Evolutionary conservation across 768 basidiomycete species (phyloP).

Genomic region (Lyophyllum decastes): DNA sequence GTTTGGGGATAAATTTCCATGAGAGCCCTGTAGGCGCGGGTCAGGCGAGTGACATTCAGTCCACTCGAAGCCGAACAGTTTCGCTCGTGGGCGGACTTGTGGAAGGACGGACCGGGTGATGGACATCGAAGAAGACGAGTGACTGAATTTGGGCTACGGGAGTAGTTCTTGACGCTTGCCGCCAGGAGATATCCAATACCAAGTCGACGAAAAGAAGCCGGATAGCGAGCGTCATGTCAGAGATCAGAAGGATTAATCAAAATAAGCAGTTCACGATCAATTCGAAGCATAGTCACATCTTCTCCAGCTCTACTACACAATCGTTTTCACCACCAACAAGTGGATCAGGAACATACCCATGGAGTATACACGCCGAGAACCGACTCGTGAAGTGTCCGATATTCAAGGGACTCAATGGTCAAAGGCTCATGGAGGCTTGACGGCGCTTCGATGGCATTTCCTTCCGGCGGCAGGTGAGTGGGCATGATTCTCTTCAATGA

Average conservation of each 20-base stretch:
- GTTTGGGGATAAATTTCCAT: conserved; percentile 8
- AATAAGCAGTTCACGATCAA: conserved; percentile 17
- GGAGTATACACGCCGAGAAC: not conserved
- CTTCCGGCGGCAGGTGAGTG: not conserved
- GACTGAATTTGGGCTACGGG: conserved; percentile 24
- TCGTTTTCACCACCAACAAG: conserved; percentile 3
- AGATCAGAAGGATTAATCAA: conserved; percentile 16
- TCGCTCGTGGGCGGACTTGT: conserved; percentile 8
- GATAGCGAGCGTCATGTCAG: conserved; percentile 17
- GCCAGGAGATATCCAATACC: conserved; percentile 19
- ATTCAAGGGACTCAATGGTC: not conserved
- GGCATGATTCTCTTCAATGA: not conserved
- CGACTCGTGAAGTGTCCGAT: not conserved
- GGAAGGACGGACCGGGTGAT: conserved; percentile 15
- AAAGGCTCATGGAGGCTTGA: not conserved
- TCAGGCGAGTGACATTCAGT: conserved; percentile 4
- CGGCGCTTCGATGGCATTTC: not conserved
- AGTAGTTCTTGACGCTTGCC: conserved; percentile 25
- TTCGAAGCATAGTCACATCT: conserved; percentile 12
- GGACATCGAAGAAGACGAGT: conserved; percentile 18
- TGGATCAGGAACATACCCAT: conserved; percentile 19
- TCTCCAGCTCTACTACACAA: conserved; percentile 10
- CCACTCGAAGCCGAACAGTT: conserved; percentile 11
- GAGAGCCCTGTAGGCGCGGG: conserved; percentile 8
- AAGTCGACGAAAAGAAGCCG: conserved; percentile 19